A percentile compares a stretch with the other conserved stretches of the same genome.
Conservation (phyloP, 2,329 filamentous ascomycete genomes). For the Myrmaecium sp. region DNA sequence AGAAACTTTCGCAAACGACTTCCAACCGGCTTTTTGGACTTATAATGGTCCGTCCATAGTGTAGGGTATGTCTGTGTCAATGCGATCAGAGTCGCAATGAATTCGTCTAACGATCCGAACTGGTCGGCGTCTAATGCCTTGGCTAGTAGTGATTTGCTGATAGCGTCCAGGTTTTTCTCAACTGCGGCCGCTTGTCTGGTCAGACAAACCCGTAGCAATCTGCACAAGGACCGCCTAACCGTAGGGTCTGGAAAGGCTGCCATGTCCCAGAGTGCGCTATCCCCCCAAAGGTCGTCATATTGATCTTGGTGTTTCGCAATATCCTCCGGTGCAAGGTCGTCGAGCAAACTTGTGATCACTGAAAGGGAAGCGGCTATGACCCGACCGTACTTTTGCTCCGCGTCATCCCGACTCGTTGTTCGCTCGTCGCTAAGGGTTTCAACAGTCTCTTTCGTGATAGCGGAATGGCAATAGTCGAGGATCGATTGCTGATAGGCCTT, state of each 20-base stretch:
- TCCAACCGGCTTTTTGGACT: conserved; percentile 36
- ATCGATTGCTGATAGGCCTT: conserved; percentile 67
- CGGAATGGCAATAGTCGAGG: conserved; percentile 64
- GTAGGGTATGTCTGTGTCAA: conserved; percentile 49
- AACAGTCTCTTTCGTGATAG: conserved; percentile 59
- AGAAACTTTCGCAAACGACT: conserved; percentile 54
- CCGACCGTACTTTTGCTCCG: conserved; percentile 68
- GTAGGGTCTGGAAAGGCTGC: conserved; percentile 37
- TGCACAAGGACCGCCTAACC: conserved; percentile 41
- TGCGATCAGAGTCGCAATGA: conserved; percentile 46
- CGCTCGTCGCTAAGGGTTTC: conserved; percentile 80
- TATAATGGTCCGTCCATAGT: conserved; percentile 55
- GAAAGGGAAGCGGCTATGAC: conserved; percentile 48
- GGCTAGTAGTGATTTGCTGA: conserved; percentile 53
- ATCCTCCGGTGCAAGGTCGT: conserved; percentile 29
- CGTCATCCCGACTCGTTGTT: conserved; percentile 67
- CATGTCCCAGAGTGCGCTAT: conserved; percentile 44
- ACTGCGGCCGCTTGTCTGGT: conserved; percentile 30
- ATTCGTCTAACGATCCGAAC: conserved; percentile 54
- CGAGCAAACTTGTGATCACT: conserved; percentile 37
- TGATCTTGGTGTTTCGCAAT: conserved; percentile 41
- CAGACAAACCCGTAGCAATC: conserved; percentile 35
- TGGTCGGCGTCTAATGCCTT: conserved; percentile 61
- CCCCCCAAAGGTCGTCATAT: conserved; percentile 50
- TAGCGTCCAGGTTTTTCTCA: conserved; percentile 29